Evolutionary conservation across 768 basidiomycete genomes (phyloP).

Genomic region (Saitozyma podzolica): DNA sequence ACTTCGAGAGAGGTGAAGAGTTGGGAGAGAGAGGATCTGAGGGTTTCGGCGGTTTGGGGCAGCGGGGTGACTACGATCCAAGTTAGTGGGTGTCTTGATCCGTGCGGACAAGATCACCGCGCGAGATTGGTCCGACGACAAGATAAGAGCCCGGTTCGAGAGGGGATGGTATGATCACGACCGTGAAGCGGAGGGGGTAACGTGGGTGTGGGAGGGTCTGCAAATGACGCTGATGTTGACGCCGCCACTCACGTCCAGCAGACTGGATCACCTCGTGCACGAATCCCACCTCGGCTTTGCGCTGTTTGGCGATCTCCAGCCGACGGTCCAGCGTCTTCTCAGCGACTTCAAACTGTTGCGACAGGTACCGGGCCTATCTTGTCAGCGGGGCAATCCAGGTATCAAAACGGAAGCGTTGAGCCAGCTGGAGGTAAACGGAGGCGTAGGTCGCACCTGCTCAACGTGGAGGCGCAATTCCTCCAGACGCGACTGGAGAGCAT

Average conservation of each 20-base stretch:
- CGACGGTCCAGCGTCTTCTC: conserved; percentile 58
- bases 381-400: background rate
- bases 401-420: background rate
- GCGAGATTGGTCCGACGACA: too few species aligned
- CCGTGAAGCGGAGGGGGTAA: too few species aligned
- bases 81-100: too few species aligned
- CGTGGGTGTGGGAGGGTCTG: too few species aligned
- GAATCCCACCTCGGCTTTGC: conserved; percentile 47
- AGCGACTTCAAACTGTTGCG: conserved; percentile 61
- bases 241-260: conserved; percentile 37
- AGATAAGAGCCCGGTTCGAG: too few species aligned
- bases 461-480: conserved; percentile 67
- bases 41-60: conserved; percentile 17
- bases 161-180: too few species aligned
- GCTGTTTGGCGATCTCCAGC: conserved; percentile 54
- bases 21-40: conserved; percentile 47
- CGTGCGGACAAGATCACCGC: too few species aligned
- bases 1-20: conserved; percentile 55
- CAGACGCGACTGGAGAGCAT: conserved; percentile 64
- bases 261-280: conserved; percentile 28
- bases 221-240: too few species aligned
- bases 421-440: conserved; percentile 9
- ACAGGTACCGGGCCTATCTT: conserved; percentile 66
- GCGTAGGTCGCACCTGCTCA: conserved; percentile 62
- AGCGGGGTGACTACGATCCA: conserved; percentile 30